These are phyloP conservation scores for Colletotrichum abscissum DNA, from an alignment of 2,329 filamentous ascomycete species.

Conservation along the genomic window DNA sequence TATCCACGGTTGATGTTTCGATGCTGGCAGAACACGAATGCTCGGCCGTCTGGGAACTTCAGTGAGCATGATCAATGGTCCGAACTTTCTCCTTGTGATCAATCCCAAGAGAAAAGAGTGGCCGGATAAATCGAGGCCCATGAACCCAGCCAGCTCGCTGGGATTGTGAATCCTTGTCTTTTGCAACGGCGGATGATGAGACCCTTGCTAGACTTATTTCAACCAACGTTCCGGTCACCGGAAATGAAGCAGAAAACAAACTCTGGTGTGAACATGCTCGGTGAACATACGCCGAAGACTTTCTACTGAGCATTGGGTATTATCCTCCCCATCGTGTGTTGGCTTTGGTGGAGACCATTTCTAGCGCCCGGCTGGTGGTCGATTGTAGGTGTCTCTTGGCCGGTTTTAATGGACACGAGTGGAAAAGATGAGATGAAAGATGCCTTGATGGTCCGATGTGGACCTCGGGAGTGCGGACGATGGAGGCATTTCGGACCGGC, in stretches of 20 bases:
- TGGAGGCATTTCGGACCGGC: slow-evolving; percentile 27
- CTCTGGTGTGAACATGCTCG: neutral
- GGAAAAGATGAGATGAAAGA: slow-evolving; percentile 23
- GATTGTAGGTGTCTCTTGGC: neutral
- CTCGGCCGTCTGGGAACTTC: neutral
- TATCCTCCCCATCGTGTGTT: neutral
- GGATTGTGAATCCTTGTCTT: neutral
- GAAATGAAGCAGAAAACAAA: neutral
- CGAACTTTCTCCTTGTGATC: neutral
- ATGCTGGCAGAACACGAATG: neutral
- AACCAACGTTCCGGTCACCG: neutral
- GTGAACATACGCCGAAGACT: neutral
- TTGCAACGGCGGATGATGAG: neutral
- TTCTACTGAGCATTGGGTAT: neutral
- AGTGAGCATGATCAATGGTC: neutral
- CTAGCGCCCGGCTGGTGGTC: neutral
- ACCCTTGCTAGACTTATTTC: neutral
- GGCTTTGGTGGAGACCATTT: neutral
- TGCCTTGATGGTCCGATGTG: slow-evolving; percentile 23
- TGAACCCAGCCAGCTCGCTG: neutral
- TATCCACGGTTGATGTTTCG: neutral
- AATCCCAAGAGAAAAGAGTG: neutral
- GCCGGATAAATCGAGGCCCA: slow-evolving; percentile 28
- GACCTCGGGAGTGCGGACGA: neutral
- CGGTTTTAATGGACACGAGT: slow-evolving; percentile 6